Base-by-base conservation (phyloP, 176 grass and related monocot genomes). In the Echinochloa phyllopogon region DNA sequence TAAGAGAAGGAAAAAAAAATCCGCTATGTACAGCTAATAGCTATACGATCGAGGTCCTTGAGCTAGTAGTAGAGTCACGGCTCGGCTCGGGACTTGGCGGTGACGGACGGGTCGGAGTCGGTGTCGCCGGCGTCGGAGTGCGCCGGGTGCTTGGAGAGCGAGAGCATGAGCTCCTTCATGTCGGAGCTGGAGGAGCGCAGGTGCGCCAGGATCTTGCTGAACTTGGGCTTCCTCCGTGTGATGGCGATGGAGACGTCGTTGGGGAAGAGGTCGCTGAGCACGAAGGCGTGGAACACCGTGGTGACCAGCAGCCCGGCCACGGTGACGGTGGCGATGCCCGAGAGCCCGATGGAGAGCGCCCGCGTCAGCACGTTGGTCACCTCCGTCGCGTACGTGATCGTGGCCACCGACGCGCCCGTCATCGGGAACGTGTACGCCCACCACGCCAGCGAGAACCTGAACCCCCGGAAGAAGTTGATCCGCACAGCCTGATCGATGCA, bases 401-500 rank as follows among this genome's bases (percentile, higher is more conserved):
- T 94, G 0, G 96, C 96, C 36, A 99, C 74, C 1, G 96, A 85
- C 25, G 88, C 91, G 10, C 87, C 84, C 15, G 96, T 96, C 93
- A 92, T 96, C 20, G 96, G 96, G 86, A 99, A 99, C 49, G 96
- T 98, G 75, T 99, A 99, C 1, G 96, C 96, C 96, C 96, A 99
- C 96, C 96, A 99, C 52, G 96, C 89, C 74, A 99, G 93, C 38
- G 96, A 99, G 89, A 99, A 99, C 45, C 89, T 78, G 87, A 99
- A 92, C 3, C 96, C 96, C 23, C 89, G 83, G 89, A 99, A 98
- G 52, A 99, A 94, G 82, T 96, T 95, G 75, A 99, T 91, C 47
- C 96, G 82, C 62, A 99, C 96, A 10, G 89, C 96, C 95, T 98
- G 78, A 7, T 61, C 81, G 45, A 85, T 15, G 5, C 0, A 24